These are phyloP conservation scores for Calocybe gambosa DNA, from an alignment of 1,284 basidiomycete species.

Conservation along the genomic window DNA sequence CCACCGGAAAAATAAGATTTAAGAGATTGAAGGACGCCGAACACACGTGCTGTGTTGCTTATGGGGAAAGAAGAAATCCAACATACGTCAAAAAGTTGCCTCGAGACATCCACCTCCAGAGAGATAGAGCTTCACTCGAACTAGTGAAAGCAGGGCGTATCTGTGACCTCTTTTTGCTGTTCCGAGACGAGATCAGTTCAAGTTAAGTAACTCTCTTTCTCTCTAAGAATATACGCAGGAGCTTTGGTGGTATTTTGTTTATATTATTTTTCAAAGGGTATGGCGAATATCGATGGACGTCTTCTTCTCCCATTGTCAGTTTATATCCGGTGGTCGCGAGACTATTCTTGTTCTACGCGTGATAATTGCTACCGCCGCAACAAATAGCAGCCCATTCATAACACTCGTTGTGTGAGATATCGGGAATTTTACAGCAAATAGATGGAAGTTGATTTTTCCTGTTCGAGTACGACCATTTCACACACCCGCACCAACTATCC, in stretches of 20 bases:
- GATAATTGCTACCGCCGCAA: background rate
- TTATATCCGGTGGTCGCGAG: background rate
- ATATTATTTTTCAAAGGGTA: background rate
- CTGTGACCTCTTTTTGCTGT: background rate
- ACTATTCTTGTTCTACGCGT: background rate
- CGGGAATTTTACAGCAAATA: background rate
- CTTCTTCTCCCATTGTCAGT: background rate
- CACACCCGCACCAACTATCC: slow-evolving; percentile 1
- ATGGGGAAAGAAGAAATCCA: background rate
- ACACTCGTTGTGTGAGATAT: background rate
- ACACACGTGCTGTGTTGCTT: background rate
- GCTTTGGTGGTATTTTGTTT: background rate
- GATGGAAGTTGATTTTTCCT: background rate
- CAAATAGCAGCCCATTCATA: background rate
- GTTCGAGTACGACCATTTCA: background rate
- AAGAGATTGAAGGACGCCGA: background rate
- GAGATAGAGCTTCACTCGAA: background rate
- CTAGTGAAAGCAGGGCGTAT: background rate
- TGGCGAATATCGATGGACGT: background rate
- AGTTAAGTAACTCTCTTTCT: background rate
- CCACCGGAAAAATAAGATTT: background rate
- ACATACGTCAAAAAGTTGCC: background rate
- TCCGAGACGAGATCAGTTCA: background rate
- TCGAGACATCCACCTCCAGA: background rate
- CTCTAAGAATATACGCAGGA: background rate